Percentiles rank a stretch among this genome's conserved stretches.
Conservation (phyloP, 176 grass and related monocot genomes). For the Aegilops tauschii region DNA sequence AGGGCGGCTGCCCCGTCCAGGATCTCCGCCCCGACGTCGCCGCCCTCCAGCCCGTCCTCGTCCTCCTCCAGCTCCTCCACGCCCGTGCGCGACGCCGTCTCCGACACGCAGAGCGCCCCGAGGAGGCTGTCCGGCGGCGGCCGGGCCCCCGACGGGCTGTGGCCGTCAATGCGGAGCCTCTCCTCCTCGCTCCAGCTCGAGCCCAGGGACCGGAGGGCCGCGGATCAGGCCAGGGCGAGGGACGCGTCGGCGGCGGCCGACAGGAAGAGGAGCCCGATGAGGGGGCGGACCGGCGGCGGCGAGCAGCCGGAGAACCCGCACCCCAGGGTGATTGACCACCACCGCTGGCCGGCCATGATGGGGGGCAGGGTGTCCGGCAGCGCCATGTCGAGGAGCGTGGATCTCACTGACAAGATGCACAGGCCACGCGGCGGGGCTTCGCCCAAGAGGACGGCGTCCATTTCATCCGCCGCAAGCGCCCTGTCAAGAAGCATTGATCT, state of each 20-base stretch:
- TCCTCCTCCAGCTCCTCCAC: constrained; percentile 66
- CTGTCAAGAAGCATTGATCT: constrained; percentile 59
- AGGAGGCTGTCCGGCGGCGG: constrained; percentile 30
- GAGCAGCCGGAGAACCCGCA: constrained; percentile 68
- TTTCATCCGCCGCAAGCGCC: constrained; percentile 34
- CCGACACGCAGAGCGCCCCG: constrained; percentile 36
- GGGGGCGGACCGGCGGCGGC: constrained; percentile 37
- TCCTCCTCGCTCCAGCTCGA: constrained; percentile 81
- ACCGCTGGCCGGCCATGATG: constrained; percentile 91
- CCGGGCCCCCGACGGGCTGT: constrained; percentile 67
- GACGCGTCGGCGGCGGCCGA: constrained; percentile 29
- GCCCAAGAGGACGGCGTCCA: constrained; percentile 29
- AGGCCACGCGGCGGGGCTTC: constrained; percentile 38
- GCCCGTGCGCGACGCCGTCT: constrained; percentile 52
- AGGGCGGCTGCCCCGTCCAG: constrained; percentile 37
- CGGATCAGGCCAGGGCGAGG: constrained; percentile 33
- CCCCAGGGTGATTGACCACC: constrained; percentile 80
- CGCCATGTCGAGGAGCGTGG: constrained; percentile 62
- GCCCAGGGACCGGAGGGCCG: constrained; percentile 37
- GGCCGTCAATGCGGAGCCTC: constrained; percentile 81
- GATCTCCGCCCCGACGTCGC: constrained; percentile 45
- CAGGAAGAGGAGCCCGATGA: constrained; percentile 77
- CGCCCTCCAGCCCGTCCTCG: constrained; percentile 66
- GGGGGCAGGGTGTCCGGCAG: constrained; percentile 51
- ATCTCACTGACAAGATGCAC: constrained; percentile 54